Percentiles rank a stretch among this genome's conserved stretches.
These are phyloP conservation scores for Poa annua DNA, from an alignment of 176 grass and related monocot species.

Conservation along the genomic window DNA sequence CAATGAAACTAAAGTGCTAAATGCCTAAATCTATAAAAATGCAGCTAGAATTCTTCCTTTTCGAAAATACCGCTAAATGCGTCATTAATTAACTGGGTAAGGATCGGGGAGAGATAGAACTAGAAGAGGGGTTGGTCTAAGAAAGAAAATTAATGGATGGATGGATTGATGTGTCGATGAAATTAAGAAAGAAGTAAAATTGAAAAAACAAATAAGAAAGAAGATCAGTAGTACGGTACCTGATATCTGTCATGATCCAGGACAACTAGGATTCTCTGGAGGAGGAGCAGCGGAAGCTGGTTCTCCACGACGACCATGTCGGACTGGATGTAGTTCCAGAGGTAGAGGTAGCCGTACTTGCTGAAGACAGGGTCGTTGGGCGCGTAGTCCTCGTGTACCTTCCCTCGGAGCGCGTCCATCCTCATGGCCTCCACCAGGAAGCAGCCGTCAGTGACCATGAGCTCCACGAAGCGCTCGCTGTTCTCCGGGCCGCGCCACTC, in stretches of 20 bases:
- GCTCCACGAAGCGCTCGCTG: slow-evolving; percentile 40
- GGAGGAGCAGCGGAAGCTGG: slow-evolving; percentile 45
- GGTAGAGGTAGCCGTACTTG: slow-evolving; percentile 39
- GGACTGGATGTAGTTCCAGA: not conserved
- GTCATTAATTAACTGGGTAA: not conserved
- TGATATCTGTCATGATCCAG: slow-evolving; percentile 29
- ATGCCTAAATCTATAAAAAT: not conserved
- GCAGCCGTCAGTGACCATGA: slow-evolving; percentile 61
- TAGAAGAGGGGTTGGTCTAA: not conserved
- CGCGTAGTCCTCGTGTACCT: slow-evolving; percentile 40
- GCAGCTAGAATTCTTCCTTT: not conserved
- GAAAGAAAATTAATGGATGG: not conserved
- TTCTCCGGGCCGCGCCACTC: slow-evolving; percentile 34
- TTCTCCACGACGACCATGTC: slow-evolving; percentile 63
- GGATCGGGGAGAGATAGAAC: too few relatives aligned
- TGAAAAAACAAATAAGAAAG: not conserved
- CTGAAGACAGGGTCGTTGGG: slow-evolving; percentile 58
- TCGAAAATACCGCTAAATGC: not conserved
- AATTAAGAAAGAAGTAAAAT: not conserved
- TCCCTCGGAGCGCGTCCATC: not conserved
- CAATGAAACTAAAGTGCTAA: not conserved
- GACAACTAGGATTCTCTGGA: slow-evolving; percentile 7
- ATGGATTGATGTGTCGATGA: not conserved
- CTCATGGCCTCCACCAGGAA: slow-evolving; percentile 59
- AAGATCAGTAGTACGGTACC: not conserved